Base-by-base conservation (phyloP, 768 basidiomycete genomes). In the Agrocybe pediades region DNA sequence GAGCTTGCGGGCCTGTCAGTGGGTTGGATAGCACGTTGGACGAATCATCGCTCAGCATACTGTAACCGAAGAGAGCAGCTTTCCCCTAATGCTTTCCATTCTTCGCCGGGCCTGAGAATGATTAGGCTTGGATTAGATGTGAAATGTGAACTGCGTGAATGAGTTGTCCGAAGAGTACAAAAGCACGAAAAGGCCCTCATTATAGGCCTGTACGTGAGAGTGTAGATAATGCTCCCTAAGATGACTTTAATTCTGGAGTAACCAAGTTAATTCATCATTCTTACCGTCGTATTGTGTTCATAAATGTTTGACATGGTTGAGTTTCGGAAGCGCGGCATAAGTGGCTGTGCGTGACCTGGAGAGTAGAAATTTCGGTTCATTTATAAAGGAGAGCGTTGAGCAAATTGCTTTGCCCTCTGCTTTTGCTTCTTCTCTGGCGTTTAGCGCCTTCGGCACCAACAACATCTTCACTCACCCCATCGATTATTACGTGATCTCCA, bases 401-500 rank as follows among this genome's bases (percentile, higher is more conserved):
- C 59, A 43, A 49, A 54, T 57, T 54, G 50, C 55, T 53, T 49
- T 46, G 23, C 45, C 49, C 24, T 52, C 36, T 53, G 41, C 30
- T 44, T 58, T 55, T 49, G 51, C 51, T 54, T 63, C 57, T 46
- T 46, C 53, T 51, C 46, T 40, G 15, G 49, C 41, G 52, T 51
- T 55, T 50, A 51, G 48, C 54, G 42, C 50, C 51, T 52, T 44
- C 41, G 21, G 39, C 19, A 24, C 19, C 20, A 44, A 11, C 27
- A 21, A 42, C 41, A 46, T 53, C 48, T 56, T 27, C 41, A 40
- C 51, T 27, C 45, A 53, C 29, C 17, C 39, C 51, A 62, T 63
- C 62, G 64, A 65, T 65, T 54, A 62, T 68, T 64, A 67, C 62
- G 62, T 68, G 62, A 65, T 60, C 53, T 33, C 13, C 13, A 20